Evolutionary conservation across 805 yeast genomes (phyloP).

Genomic region (Candida morakotiae): DNA sequence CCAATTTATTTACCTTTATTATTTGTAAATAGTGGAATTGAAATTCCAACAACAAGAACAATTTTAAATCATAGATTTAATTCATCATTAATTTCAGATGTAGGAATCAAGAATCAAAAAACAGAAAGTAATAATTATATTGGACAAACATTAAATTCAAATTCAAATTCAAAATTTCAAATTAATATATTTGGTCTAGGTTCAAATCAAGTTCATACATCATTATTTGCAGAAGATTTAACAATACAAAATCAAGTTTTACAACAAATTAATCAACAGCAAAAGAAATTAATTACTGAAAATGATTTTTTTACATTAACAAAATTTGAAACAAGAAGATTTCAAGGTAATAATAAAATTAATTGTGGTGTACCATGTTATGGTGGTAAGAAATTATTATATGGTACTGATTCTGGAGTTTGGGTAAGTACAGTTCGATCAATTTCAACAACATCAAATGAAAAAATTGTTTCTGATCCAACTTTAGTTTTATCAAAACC

Average conservation of each 20-base stretch:
- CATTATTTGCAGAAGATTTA: slow-evolving; percentile 48
- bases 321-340: slow-evolving; percentile 70
- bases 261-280: slow-evolving; percentile 78
- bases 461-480: slow-evolving; percentile 63
- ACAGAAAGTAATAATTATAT: slow-evolving; percentile 23
- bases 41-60: slow-evolving; percentile 57
- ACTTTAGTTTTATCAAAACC: slow-evolving; percentile 67
- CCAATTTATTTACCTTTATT: slow-evolving; percentile 80
- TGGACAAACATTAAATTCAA: slow-evolving; percentile 16
- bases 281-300: slow-evolving; percentile 61
- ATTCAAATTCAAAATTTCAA: slow-evolving; percentile 38
- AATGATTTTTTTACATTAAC: slow-evolving; percentile 78
- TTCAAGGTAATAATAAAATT: slow-evolving; percentile 70
- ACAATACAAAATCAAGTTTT: slow-evolving; percentile 74
- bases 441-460: slow-evolving; percentile 45
- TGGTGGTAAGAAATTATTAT: slow-evolving; percentile 85
- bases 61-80: slow-evolving; percentile 32
- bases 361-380: slow-evolving; percentile 92
- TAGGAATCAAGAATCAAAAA: slow-evolving; percentile 22
- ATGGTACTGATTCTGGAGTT: slow-evolving; percentile 90
- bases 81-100: slow-evolving; percentile 35
- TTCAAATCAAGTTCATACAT: slow-evolving; percentile 49
- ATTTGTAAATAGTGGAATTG: slow-evolving; percentile 74
- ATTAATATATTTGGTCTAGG: slow-evolving; percentile 52
- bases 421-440: slow-evolving; percentile 73